These are phyloP conservation scores for Vanilla planifolia DNA, from an alignment of 106 monocot species.

Conservation along the genomic window DNA sequence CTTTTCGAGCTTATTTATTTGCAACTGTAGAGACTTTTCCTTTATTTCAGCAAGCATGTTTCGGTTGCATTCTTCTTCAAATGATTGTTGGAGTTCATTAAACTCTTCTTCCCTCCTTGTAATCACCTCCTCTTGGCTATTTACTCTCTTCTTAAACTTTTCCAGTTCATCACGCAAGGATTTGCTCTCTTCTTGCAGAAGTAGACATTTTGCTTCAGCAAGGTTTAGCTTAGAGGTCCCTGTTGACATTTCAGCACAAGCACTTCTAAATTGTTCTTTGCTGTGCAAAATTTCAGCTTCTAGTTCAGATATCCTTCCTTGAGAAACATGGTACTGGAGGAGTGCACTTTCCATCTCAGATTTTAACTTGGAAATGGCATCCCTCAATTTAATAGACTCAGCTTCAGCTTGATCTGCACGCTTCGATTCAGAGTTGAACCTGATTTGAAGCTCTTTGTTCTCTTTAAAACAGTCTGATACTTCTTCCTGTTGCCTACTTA, in stretches of 20 bases:
- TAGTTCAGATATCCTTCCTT: slow-evolving; percentile 31
- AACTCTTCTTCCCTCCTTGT: slow-evolving; percentile 2
- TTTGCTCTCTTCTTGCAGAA: slow-evolving; percentile 17
- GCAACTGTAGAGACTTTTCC: slow-evolving; percentile 14
- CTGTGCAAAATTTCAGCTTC: slow-evolving; percentile 28
- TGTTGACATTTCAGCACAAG: slow-evolving; percentile 28
- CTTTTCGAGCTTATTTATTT: slow-evolving; percentile 11
- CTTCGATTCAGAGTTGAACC: not conserved
- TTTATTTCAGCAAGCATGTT: not conserved
- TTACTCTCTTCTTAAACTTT: not conserved
- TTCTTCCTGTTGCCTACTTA: slow-evolving; percentile 19
- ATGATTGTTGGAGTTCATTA: not conserved
- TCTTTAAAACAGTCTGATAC: not conserved
- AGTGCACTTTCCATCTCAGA: slow-evolving; percentile 38
- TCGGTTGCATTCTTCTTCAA: not conserved
- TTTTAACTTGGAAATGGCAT: slow-evolving; percentile 25
- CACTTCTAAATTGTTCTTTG: slow-evolving; percentile 26
- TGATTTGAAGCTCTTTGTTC: not conserved
- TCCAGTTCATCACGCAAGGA: slow-evolving; percentile 4
- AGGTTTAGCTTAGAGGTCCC: slow-evolving; percentile 10
- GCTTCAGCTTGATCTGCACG: slow-evolving; percentile 9
- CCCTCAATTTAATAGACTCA: slow-evolving; percentile 28
- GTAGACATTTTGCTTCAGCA: slow-evolving; percentile 28
- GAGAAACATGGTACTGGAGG: slow-evolving; percentile 22
- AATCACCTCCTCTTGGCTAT: not conserved